These are phyloP conservation scores for Trypanosoma vivax DNA, from an alignment of 208 protist species.

Conservation along the genomic window DNA sequence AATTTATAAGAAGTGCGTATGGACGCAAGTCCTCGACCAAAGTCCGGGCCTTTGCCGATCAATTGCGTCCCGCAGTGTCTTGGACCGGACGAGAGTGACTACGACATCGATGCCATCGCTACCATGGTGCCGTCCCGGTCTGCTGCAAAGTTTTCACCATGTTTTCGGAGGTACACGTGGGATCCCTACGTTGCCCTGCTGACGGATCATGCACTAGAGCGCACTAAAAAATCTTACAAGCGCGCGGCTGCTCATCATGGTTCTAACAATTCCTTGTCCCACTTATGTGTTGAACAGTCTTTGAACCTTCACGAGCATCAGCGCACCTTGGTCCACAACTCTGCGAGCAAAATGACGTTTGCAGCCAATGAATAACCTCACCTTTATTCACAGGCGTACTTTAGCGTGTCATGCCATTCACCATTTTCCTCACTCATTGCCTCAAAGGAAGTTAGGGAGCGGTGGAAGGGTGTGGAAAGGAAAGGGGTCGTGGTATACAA, in stretches of 20 bases:
- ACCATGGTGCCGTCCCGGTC: neutral
- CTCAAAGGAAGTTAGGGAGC: no score
- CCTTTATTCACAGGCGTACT: no score
- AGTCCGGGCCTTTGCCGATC: neutral
- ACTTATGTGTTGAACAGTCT: neutral
- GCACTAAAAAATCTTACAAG: neutral
- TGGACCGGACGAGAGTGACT: neutral
- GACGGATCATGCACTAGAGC: neutral
- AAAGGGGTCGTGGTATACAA: no score
- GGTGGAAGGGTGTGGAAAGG: no score
- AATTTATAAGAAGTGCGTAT: neutral
- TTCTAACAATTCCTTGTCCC: neutral
- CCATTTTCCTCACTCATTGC: no score
- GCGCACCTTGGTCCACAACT: neutral
- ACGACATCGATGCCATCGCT: neutral
- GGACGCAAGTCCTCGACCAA: neutral
- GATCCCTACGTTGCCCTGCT: neutral
- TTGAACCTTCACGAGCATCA: neutral
- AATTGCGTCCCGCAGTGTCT: neutral
- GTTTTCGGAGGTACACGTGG: conserved; percentile 1
- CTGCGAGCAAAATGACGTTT: neutral
- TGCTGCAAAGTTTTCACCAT: conserved; percentile 1
- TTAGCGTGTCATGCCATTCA: no score
- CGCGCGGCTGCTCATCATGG: neutral
- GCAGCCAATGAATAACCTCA: no score